phyloP scores from a whole-genome alignment of 768 basidiomycete genomes.

The Russula sp. region DNA sequence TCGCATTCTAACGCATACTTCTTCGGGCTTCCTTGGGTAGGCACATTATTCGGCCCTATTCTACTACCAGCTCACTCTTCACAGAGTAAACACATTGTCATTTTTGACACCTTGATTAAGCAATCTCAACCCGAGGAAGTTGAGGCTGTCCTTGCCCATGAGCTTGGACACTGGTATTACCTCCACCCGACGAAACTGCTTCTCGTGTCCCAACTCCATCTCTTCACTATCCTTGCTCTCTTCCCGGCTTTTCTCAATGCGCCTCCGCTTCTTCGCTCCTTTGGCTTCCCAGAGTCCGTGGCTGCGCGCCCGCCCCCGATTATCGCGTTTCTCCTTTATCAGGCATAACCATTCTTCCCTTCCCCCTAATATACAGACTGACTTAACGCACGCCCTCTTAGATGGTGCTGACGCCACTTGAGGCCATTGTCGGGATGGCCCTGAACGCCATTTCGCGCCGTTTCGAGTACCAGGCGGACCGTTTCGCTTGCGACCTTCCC shows the following conservation, averaged over 20 bases:
- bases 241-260: constrained; percentile 90
- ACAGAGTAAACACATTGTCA: constrained; percentile 89
- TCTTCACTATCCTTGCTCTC: constrained; percentile 77
- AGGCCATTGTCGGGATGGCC: constrained; percentile 61
- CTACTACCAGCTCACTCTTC: background rate
- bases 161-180: constrained; percentile 95
- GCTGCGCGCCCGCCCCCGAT: constrained; percentile 70
- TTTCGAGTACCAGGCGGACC: constrained; percentile 93
- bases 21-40: constrained; percentile 91
- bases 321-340: constrained; percentile 82
- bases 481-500: constrained; percentile 72
- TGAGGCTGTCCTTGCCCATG: constrained; percentile 95
- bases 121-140: constrained; percentile 88
- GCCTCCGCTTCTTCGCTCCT: constrained; percentile 69
- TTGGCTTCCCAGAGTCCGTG: constrained; percentile 67
- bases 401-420: constrained; percentile 79
- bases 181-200: constrained; percentile 88
- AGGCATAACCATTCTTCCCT: constrained; percentile 36
- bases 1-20: constrained; percentile 98
- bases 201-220: constrained; percentile 78
- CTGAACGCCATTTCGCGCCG: constrained; percentile 80
- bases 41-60: constrained; percentile 14
- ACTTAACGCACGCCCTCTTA: constrained; percentile 25
- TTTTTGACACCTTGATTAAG: constrained; percentile 95
- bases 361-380: background rate